These are phyloP conservation scores for Voacanga thouarsii DNA, from an alignment of 257 asterid genomes.

Conservation along the genomic window DNA sequence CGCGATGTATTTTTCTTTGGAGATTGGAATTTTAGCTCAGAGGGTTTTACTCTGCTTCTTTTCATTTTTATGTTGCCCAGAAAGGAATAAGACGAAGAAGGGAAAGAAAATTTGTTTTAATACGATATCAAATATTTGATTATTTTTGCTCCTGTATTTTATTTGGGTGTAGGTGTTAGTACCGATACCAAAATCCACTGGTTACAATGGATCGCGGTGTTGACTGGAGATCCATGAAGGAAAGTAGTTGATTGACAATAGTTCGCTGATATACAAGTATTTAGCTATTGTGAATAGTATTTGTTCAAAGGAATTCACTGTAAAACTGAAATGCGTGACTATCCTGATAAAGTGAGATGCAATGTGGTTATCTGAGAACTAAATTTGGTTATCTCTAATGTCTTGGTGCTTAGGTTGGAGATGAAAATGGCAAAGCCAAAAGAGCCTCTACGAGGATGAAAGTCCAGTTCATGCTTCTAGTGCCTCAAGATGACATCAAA, in stretches of 20 bases:
- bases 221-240: not conserved
- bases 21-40: not conserved
- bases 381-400: conserved; percentile 6
- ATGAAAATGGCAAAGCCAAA: conserved; percentile 75
- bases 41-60: not conserved
- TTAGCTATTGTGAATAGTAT: not conserved
- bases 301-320: not conserved
- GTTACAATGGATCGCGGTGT: conserved; percentile 92
- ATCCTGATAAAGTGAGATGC: not conserved
- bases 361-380: not conserved
- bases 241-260: not conserved
- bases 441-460: conserved; percentile 89
- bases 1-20: conserved; percentile 58
- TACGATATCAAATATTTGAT: conserved; percentile 2
- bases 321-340: not conserved
- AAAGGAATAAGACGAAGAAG: not conserved
- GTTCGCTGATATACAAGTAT: not conserved
- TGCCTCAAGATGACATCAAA: conserved; percentile 78
- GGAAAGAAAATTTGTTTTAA: not conserved
- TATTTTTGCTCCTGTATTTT: too few species aligned
- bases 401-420: conserved; percentile 52
- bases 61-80: not conserved
- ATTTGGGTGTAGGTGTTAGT: conserved; percentile 66
- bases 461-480: conserved; percentile 91
- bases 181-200: conserved; percentile 86